Percentiles rank a stretch among this genome's conserved stretches.
Evolutionary conservation across 768 basidiomycete species (phyloP).

Genomic region (Lenzites betulinus): DNA sequence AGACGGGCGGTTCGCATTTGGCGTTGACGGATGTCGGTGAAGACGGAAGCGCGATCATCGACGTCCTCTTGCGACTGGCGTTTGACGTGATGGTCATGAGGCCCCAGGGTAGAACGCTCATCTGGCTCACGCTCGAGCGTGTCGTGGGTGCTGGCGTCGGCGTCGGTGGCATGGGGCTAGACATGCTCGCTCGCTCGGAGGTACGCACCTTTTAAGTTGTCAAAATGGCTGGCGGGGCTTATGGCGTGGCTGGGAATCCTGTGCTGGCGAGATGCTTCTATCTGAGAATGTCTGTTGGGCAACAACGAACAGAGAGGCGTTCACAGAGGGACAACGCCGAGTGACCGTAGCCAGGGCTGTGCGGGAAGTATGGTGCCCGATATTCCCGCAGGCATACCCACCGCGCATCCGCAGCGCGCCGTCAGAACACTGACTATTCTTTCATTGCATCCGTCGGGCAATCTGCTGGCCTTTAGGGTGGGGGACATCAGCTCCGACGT

Average conservation of each 20-base stretch:
- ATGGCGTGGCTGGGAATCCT: not conserved
- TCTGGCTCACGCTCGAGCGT: conserved; percentile 1
- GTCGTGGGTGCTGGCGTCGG: not conserved
- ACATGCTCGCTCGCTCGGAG: not conserved
- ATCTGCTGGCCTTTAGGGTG: not conserved
- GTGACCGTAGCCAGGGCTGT: conserved; percentile 5
- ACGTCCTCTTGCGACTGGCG: conserved; percentile 14
- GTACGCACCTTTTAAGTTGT: not conserved
- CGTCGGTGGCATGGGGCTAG: not conserved
- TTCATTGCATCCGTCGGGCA: not conserved
- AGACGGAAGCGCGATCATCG: conserved; percentile 14
- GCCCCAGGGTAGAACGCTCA: not conserved
- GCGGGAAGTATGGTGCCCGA: not conserved
- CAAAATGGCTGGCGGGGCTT: not conserved
- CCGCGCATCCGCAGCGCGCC: not conserved
- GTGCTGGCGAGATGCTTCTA: conserved; percentile 6
- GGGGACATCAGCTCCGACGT: not conserved
- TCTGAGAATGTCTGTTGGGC: not conserved
- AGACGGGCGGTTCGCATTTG: conserved; percentile 1
- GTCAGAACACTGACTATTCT: not conserved
- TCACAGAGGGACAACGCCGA: not conserved
- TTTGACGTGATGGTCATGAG: conserved; percentile 18
- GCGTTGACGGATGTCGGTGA: conserved; percentile 4
- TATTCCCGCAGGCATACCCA: not conserved
- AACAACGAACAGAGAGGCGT: not conserved